These are phyloP conservation scores for Acmispon strigosus DNA, from an alignment of 306 rosid species.

Conservation along the genomic window DNA sequence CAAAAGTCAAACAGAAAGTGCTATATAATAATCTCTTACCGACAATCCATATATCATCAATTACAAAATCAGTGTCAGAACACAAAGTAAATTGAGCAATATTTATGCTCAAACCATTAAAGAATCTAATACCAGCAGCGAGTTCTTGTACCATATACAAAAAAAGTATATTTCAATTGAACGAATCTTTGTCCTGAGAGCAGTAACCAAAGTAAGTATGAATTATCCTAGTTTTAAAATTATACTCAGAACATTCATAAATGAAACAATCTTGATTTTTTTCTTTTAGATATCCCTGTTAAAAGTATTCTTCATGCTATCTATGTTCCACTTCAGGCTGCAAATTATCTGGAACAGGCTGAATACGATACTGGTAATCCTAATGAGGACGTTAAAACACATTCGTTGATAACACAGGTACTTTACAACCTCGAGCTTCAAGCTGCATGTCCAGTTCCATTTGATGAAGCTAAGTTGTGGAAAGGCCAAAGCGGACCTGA, in stretches of 20 bases:
- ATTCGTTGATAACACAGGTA: conserved; percentile 70
- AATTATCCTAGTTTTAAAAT: conserved; percentile 2
- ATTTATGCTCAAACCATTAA: background rate
- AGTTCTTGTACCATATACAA: background rate
- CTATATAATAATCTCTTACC: background rate
- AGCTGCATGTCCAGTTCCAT: conserved; percentile 97
- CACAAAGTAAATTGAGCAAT: background rate
- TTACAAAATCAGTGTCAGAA: background rate
- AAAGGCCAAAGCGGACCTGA: conserved; percentile 95
- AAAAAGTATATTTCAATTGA: conserved; percentile 18
- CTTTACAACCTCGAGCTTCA: conserved; percentile 72
- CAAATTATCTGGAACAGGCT: conserved; percentile 85
- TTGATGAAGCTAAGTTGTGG: conserved; percentile 98
- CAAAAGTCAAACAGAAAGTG: background rate
- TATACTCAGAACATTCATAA: background rate
- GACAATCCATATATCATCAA: background rate
- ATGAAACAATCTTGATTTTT: background rate
- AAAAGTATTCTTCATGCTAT: conserved; percentile 14
- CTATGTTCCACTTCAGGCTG: conserved; percentile 54
- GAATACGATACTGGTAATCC: conserved; percentile 80
- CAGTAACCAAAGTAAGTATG: conserved; percentile 79
- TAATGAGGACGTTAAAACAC: conserved; percentile 72
- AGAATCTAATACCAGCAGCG: background rate
- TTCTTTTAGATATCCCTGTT: background rate
- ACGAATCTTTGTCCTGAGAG: conserved; percentile 81